Conservation (phyloP, 2,329 filamentous ascomycete species). For the Botrytis porri region DNA sequence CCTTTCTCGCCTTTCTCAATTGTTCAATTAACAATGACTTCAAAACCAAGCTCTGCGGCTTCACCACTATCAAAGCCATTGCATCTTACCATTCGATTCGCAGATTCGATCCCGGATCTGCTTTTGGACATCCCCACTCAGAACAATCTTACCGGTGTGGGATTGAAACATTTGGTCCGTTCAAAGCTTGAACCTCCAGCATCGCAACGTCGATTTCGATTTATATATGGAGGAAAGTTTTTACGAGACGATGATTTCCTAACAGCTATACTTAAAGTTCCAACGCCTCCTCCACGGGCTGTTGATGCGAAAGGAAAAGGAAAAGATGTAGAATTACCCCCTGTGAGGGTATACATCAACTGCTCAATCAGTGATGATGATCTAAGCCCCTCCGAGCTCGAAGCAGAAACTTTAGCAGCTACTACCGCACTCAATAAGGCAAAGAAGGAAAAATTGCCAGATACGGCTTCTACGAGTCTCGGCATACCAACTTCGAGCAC, state of each 20-base stretch:
- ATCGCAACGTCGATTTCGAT: slow-evolving; percentile 69
- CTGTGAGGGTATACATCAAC: slow-evolving; percentile 75
- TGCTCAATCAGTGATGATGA: slow-evolving; percentile 83
- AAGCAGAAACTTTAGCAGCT: slow-evolving; percentile 54
- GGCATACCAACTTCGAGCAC: slow-evolving; percentile 34
- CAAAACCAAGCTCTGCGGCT: slow-evolving; percentile 3
- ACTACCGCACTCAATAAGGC: slow-evolving; percentile 25
- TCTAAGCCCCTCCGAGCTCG: slow-evolving; percentile 66
- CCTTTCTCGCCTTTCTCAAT: background rate
- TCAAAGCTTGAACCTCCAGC: slow-evolving; percentile 60
- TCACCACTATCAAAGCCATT: slow-evolving; percentile 43
- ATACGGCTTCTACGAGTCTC: slow-evolving; percentile 20
- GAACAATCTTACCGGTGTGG: slow-evolving; percentile 66
- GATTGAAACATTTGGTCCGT: slow-evolving; percentile 81
- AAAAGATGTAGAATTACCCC: slow-evolving; percentile 55
- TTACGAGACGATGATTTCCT: slow-evolving; percentile 72
- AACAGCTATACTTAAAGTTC: slow-evolving; percentile 62
- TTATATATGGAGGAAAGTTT: slow-evolving; percentile 87
- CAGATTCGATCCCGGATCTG: slow-evolving; percentile 78
- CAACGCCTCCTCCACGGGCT: slow-evolving; percentile 48
- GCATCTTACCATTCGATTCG: slow-evolving; percentile 86
- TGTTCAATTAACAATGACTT: slow-evolving; percentile 2
- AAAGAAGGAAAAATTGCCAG: slow-evolving; percentile 20
- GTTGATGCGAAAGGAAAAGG: slow-evolving; percentile 56
- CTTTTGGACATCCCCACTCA: slow-evolving; percentile 72